Base-by-base conservation (phyloP, 2,329 filamentous ascomycete genomes). In the Claviceps quebecensis region DNA sequence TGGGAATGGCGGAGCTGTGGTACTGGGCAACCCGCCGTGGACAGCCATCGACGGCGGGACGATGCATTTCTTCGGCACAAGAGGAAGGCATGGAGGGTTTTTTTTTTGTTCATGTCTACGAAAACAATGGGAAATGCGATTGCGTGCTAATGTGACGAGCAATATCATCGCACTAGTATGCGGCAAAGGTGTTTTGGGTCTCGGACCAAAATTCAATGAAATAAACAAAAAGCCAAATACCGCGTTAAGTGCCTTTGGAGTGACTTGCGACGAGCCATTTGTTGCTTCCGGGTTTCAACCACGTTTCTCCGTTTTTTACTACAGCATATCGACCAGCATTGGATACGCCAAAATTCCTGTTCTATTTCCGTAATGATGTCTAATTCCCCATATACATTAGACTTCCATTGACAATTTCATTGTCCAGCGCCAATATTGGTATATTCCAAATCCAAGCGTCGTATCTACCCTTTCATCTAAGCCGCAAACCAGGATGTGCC, bases 141-240 rank as follows among this genome's bases (percentile, higher is more conserved):
- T 7, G 44, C 23, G 39, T 50, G 49, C 57, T 55, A 56, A 58
- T 59, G 59, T 63, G 58, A 63, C 55, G 57, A 58, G 61, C 58
- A 61, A 55, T 60, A 59, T 60, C 61, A 53, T 64, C 65, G 66
- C 64, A 65, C 63, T 66, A 67, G 66, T 66, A 69, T 69, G 66
- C 69, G 67, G 66, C 61, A 68, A 67, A 61, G 67, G 65, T 67
- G 65, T 69, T 67, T 67, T 45, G 64, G 66, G 64, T 63, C 67
- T 64, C 63, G 62, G 65, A 65, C 65, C 64, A 65, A 62, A 19
- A 52, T 38, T 45, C 19, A 36, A 43, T 16, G 13, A 36, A 47
- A 19, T 22, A 14, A 22, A 13, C 17, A 43, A 43, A 43, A 34
- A 34, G 29, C 29, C 19, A 13, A 43, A 23, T 23, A 43, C 2